phyloP scores from a whole-genome alignment of 2,329 filamentous ascomycete species.

The Aspergillus sp. region DNA sequence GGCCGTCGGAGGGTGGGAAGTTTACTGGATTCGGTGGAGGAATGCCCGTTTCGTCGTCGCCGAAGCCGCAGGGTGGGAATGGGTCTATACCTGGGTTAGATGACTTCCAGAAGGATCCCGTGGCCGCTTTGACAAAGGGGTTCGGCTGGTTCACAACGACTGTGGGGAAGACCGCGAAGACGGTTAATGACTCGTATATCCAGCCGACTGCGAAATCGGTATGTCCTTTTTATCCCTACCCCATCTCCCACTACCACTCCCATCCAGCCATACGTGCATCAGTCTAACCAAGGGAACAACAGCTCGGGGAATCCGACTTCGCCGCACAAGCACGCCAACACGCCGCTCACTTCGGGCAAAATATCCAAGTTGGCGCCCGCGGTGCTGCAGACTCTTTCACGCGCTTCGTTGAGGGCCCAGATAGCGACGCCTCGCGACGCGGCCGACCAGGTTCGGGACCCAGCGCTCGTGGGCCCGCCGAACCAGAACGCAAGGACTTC shows the following conservation, averaged over 20 bases:
- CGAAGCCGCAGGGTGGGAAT: conserved; percentile 12
- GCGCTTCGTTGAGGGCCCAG: conserved; percentile 82
- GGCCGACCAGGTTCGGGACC: conserved; percentile 22
- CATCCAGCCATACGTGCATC: background rate
- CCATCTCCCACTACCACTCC: background rate
- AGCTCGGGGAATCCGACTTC: conserved; percentile 82
- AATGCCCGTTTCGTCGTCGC: conserved; percentile 57
- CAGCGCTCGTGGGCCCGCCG: conserved; percentile 33
- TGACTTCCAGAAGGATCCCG: conserved; percentile 87
- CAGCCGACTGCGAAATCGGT: conserved; percentile 91
- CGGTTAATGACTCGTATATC: conserved; percentile 86
- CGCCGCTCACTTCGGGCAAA: conserved; percentile 61
- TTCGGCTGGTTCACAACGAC: conserved; percentile 93
- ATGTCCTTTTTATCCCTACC: conserved; percentile 33
- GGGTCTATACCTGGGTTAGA: conserved; percentile 67
- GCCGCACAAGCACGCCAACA: conserved; percentile 70
- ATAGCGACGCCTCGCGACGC: conserved; percentile 56
- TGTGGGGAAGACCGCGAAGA: conserved; percentile 88
- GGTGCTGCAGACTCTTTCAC: conserved; percentile 79
- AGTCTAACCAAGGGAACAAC: conserved; percentile 13
- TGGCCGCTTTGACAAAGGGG: conserved; percentile 85
- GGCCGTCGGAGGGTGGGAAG: conserved; percentile 90
- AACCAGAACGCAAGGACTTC: conserved; percentile 77
- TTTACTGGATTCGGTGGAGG: conserved; percentile 88
- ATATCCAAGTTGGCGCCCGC: conserved; percentile 67